Base-by-base conservation (phyloP, 2,329 filamentous ascomycete genomes). In the Cercospora brassicicola region DNA sequence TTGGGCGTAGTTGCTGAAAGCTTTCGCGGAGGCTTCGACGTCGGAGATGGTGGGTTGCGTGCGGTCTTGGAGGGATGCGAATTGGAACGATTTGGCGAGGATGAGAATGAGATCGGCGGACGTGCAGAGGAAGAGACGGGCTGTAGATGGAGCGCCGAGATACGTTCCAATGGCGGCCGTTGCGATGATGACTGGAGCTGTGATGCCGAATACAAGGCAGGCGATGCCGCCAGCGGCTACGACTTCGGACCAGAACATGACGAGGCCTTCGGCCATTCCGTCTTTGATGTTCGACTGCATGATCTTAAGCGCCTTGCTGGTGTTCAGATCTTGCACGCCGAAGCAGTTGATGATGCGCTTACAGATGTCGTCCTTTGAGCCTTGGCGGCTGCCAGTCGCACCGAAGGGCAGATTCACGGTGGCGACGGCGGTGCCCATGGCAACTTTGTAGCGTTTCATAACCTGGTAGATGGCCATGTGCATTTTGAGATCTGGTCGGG, bases 401-500 rank as follows among this genome's bases (percentile, higher is more conserved):
- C 71, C 72, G 18, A 66, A 48, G 23, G 70, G 62, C 9, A 69
- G 65, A 53, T 68, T 73, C 13, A 65, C 51, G 26, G 68, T 30
- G 31, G 69, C 70, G 11, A 67, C 71, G 11, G 77, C 75, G 7
- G 72, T 75, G 11, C 74, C 70, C 64, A 78, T 65, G 31, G 75
- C 71, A 33, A 73, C 69, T 45, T 71, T 75, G 63, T 76, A 77
- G 18, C 76, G 72, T 23, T 75, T 72, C 73, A 77, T 77, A 53
- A 75, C 73, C 72, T 79, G 76, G 71, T 70, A 73, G 45, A 78
- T 69, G 28, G 77, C 77, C 57, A 76, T 69, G 66, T 79, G 76
- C 71, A 79, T 73, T 68, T 79, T 79, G 60, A 78, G 75, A 66
- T 78, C 76, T 65, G 78, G 77, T 64, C 74, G 72, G 6, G 75